phyloP scores from a whole-genome alignment of 805 yeast genomes.

The Kodamaea leandrae region DNA sequence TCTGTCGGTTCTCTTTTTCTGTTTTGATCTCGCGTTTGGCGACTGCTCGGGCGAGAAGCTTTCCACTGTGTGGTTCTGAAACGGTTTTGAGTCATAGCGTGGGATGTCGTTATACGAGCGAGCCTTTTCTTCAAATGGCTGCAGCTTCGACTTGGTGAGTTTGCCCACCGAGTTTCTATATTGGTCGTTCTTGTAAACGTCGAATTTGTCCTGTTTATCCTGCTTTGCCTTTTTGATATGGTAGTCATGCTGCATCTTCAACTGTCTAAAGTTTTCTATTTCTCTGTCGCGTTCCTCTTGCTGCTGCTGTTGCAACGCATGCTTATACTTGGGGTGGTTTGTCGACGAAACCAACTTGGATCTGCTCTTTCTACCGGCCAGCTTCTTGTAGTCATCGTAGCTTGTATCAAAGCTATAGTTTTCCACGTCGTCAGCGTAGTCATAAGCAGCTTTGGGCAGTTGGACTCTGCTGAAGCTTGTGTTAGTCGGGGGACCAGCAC shows the following conservation, averaged over 20 bases:
- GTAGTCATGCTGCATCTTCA: slow-evolving; percentile 32
- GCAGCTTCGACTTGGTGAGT: slow-evolving; percentile 16
- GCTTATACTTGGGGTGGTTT: slow-evolving; percentile 18
- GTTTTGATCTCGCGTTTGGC: slow-evolving; percentile 8
- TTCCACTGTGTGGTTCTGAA: slow-evolving; percentile 23
- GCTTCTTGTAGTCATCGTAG: slow-evolving; percentile 16
- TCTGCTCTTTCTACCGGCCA: slow-evolving; percentile 6
- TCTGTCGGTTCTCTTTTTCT: slow-evolving; percentile 9
- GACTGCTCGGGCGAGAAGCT: slow-evolving; percentile 26
- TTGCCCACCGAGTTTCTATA: background rate
- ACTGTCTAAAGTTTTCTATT: slow-evolving; percentile 27
- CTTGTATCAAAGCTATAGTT: slow-evolving; percentile 25
- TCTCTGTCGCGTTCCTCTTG: slow-evolving; percentile 29
- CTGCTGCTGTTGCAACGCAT: slow-evolving; percentile 18
- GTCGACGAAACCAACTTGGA: slow-evolving; percentile 17
- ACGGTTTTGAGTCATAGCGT: slow-evolving; percentile 7
- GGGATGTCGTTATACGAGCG: slow-evolving; percentile 21
- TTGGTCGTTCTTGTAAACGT: background rate
- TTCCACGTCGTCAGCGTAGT: slow-evolving; percentile 17
- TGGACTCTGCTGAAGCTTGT: slow-evolving; percentile 6
- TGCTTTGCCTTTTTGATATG: slow-evolving; percentile 20
- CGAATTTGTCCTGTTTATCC: slow-evolving; percentile 9
- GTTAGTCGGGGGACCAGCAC: slow-evolving; percentile 10
- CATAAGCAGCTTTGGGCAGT: slow-evolving; percentile 17
- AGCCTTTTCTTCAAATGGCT: slow-evolving; percentile 14